Evolutionary conservation across 345 rosid species (phyloP), one percentile per base, ranked within the genome.

Genomic region (Leavenworthia alabamica): DNA sequence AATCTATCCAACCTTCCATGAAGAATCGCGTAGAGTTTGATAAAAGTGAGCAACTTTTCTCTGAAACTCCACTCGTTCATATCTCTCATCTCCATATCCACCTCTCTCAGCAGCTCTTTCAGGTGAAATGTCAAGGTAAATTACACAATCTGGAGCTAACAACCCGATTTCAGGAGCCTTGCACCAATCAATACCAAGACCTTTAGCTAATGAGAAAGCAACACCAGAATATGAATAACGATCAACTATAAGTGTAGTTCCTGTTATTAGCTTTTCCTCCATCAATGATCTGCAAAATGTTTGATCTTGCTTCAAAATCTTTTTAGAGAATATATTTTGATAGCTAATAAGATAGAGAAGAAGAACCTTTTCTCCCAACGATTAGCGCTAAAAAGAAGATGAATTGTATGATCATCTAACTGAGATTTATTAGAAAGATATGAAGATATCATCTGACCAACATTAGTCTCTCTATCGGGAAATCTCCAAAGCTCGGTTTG

Each of bases 31-130:
- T 5, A 83, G 86, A 59, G 78, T 72, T 72, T 65, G 77, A 64
- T 89, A 86, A 58, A 69, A 67, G 24, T 70, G 68, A 4, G 86
- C 82, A 6, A 92, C 97, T 70, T 85, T 86, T 56, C 12, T 81
- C 73, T 92, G 96, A 76, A 92, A 86, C 70, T 92, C 96, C 24
- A 89, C 79, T 22, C 71, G 76, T 66, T 92, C 99, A 17, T 92
- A 92, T 65, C 97, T 82, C 86, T 92, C 99, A 15, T 74, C 86
- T 32, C 99, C 96, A 52, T 85, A 89, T 56, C 97, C 99, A 61
- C 98, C 97, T 80, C 98, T 86, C 67, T 89, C 89, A 0, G 97
- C 89, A 65, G 98, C 97, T 85, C 77, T 86, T 82, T 87, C 97
- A 16, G 96, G 91, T 6, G 78, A 59, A 73, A 88, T 81, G 75